These are phyloP conservation scores for Incumbomyces delicatus DNA, from an alignment of 2,329 filamentous ascomycete species.

Conservation along the genomic window DNA sequence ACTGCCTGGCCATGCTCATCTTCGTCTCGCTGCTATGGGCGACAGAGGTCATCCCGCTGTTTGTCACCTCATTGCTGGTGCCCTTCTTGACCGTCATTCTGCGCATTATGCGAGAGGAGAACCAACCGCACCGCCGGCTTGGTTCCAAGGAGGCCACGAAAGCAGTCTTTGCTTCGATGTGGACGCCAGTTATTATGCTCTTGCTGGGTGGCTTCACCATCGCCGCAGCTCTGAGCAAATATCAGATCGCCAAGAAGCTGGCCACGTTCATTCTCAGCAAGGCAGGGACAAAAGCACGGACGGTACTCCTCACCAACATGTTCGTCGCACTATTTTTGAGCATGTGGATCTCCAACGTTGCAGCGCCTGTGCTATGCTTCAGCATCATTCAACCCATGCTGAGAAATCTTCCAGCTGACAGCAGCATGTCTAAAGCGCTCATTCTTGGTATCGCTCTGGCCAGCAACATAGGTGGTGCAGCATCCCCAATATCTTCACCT, in stretches of 20 bases:
- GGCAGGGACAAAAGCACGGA: constrained; percentile 79
- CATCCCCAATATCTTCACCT: constrained; percentile 91
- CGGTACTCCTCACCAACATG: constrained; percentile 95
- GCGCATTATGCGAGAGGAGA: constrained; percentile 70
- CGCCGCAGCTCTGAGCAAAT: constrained; percentile 89
- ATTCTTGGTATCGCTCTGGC: constrained; percentile 91
- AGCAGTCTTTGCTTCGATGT: constrained; percentile 91
- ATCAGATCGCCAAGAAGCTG: constrained; percentile 94
- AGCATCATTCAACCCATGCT: constrained; percentile 97
- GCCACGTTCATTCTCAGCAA: constrained; percentile 94
- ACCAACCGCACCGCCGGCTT: constrained; percentile 59
- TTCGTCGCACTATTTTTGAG: constrained; percentile 94
- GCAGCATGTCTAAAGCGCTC: constrained; percentile 86
- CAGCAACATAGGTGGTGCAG: constrained; percentile 91
- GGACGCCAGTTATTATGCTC: constrained; percentile 98
- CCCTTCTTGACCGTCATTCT: constrained; percentile 87
- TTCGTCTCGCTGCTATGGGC: constrained; percentile 95
- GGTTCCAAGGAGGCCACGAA: constrained; percentile 69
- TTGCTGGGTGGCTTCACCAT: constrained; percentile 92
- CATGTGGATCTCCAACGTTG: constrained; percentile 99
- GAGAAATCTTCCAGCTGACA: constrained; percentile 81
- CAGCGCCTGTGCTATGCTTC: constrained; percentile 91
- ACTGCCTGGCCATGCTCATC: constrained; percentile 84
- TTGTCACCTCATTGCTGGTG: constrained; percentile 88
- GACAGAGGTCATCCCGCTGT: constrained; percentile 93